phyloP scores from a whole-genome alignment of 2,329 filamentous ascomycete genomes.

The Trematosphaeria pertusa region DNA sequence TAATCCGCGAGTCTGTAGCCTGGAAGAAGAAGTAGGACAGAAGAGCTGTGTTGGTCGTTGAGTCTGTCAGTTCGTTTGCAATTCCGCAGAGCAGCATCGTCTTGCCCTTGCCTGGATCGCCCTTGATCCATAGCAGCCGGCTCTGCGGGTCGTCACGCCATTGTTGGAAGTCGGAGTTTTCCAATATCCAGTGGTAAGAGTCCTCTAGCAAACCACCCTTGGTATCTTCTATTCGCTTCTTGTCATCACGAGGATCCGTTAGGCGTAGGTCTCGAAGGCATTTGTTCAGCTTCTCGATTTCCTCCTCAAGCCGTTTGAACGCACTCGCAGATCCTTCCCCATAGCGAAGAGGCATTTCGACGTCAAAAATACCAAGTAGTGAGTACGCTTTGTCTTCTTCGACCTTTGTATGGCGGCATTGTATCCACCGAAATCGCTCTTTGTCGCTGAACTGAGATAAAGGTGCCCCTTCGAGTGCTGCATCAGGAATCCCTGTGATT shows the following conservation, averaged over 20 bases:
- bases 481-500: conserved; percentile 2
- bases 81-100: conserved; percentile 44
- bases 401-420: conserved; percentile 11
- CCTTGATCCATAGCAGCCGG: conserved; percentile 37
- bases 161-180: neutral
- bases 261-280: conserved; percentile 12
- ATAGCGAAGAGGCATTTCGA: conserved; percentile 2
- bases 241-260: conserved; percentile 21
- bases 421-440: conserved; percentile 13
- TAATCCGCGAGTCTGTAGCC: conserved; percentile 33
- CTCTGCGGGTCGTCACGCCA: neutral
- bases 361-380: conserved; percentile 18
- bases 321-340: conserved; percentile 6
- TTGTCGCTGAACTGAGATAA: conserved; percentile 10
- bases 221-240: neutral
- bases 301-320: conserved; percentile 13
- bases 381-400: conserved; percentile 1
- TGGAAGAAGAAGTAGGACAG: conserved; percentile 54
- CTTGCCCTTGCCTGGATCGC: conserved; percentile 29
- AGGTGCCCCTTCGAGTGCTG: neutral
- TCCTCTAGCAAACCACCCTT: neutral
- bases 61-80: conserved; percentile 33
- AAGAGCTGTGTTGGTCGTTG: conserved; percentile 19
- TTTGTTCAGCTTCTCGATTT: conserved; percentile 6
- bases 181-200: neutral